Percentiles rank a stretch among this genome's conserved stretches.
Conservation (phyloP, 495 filamentous ascomycete species). For the Aspergillus funiculosus region DNA sequence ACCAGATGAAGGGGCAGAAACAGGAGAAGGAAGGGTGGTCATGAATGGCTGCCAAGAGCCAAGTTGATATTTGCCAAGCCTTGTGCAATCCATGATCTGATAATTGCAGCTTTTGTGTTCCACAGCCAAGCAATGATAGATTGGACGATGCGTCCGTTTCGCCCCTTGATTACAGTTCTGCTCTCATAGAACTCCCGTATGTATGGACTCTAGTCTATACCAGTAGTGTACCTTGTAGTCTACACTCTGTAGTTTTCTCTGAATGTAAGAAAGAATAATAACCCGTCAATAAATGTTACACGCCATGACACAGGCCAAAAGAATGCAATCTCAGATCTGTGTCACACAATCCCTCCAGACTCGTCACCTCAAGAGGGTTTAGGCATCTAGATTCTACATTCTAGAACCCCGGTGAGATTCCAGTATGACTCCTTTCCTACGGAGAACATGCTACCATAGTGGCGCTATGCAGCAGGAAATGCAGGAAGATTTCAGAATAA, state of each 20-base stretch:
- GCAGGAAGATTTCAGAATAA: no score
- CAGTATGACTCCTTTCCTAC: neutral
- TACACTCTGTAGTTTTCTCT: no score
- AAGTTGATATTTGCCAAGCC: slow-evolving; percentile 36
- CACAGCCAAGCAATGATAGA: slow-evolving; percentile 24
- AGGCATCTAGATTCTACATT: neutral
- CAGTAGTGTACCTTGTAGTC: no score
- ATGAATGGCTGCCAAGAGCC: slow-evolving; percentile 32
- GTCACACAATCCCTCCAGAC: neutral
- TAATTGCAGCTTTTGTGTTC: slow-evolving; percentile 21
- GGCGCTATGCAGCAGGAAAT: no score
- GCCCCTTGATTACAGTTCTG: slow-evolving; percentile 8
- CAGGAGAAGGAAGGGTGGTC: slow-evolving; percentile 20
- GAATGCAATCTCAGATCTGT: slow-evolving; percentile 9
- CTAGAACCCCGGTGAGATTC: neutral
- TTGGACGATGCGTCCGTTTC: slow-evolving; percentile 6
- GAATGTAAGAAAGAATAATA: neutral
- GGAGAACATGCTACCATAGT: neutral
- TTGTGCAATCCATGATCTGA: slow-evolving; percentile 28
- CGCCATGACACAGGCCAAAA: neutral
- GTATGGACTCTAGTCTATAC: no score
- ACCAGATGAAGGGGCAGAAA: slow-evolving; percentile 8
- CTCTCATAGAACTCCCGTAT: neutral
- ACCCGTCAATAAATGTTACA: neutral
- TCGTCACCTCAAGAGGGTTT: neutral